A percentile compares a stretch with the other conserved stretches of the same genome.
phyloP scores from a whole-genome alignment of 139 green algal genomes.

The Haematococcus sp. region DNA sequence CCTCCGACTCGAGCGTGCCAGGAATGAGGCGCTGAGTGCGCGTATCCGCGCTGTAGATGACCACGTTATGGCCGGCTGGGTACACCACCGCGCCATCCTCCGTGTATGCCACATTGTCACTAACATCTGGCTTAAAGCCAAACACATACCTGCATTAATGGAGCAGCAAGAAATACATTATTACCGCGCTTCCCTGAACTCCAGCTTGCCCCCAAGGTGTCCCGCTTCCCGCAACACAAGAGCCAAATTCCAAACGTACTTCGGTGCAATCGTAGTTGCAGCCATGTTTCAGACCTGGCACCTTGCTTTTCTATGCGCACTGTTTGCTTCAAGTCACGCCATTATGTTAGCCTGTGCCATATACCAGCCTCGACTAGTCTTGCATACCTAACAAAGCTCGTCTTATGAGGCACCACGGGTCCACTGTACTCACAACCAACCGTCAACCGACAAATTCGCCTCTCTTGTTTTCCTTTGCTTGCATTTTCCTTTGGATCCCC shows the following conservation, averaged over 20 bases:
- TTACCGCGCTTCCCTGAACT: neutral
- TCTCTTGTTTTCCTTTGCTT: neutral
- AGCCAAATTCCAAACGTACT: neutral
- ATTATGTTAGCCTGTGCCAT: neutral
- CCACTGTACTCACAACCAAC: neutral
- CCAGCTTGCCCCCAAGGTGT: neutral
- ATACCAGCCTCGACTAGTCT: neutral
- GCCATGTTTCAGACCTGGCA: conserved; percentile 1
- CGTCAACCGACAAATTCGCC: too few species aligned
- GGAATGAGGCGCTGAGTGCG: conserved; percentile 66
- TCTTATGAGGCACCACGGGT: too few species aligned
- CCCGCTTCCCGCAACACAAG: neutral
- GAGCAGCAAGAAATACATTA: neutral
- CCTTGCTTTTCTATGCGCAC: neutral
- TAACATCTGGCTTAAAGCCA: conserved; percentile 63
- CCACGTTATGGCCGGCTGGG: conserved; percentile 69
- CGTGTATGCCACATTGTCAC: conserved; percentile 68
- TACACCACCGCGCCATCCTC: conserved; percentile 81
- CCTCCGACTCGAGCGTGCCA: conserved; percentile 61
- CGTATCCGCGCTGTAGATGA: conserved; percentile 73
- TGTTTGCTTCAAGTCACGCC: neutral
- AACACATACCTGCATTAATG: conserved; percentile 73
- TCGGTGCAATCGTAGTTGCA: conserved; percentile 7
- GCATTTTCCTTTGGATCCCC: too few species aligned
- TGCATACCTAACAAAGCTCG: neutral